Evolutionary conservation across 768 basidiomycete species (phyloP).

Genomic region (Tephrocybe sp.): DNA sequence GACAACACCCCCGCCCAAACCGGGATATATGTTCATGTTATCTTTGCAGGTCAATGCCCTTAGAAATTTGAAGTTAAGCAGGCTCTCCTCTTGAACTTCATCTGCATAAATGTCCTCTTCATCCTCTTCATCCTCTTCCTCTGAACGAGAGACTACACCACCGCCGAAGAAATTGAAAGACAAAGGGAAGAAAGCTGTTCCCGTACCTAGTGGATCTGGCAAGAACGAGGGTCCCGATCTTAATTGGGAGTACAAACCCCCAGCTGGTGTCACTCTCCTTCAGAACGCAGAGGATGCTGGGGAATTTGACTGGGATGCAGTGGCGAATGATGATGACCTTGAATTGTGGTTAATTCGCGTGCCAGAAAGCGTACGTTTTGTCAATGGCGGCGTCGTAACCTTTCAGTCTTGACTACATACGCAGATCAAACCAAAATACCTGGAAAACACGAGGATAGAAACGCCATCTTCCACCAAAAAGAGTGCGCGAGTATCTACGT

Average conservation of each 20-base stretch:
- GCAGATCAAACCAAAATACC: slow-evolving; percentile 67
- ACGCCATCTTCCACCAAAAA: slow-evolving; percentile 34
- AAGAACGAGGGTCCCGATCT: slow-evolving; percentile 57
- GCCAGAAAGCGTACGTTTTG: slow-evolving; percentile 60
- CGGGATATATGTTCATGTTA: slow-evolving; percentile 1
- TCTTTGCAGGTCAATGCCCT: neutral
- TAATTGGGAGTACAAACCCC: slow-evolving; percentile 63
- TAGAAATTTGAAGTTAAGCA: neutral
- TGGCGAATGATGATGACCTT: slow-evolving; percentile 54
- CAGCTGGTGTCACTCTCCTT: slow-evolving; percentile 48
- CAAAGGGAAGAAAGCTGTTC: slow-evolving; percentile 11
- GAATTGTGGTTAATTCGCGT: slow-evolving; percentile 75
- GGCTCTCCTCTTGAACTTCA: neutral
- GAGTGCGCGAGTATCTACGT: slow-evolving; percentile 43
- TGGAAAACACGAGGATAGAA: slow-evolving; percentile 53
- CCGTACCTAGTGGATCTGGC: slow-evolving; percentile 22
- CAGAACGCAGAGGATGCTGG: slow-evolving; percentile 46
- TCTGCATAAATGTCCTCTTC: slow-evolving; percentile 13
- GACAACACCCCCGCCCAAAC: too few species aligned
- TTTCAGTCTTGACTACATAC: neutral
- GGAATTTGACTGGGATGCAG: slow-evolving; percentile 68
- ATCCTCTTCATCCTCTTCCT: slow-evolving; percentile 16
- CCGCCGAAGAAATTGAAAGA: slow-evolving; percentile 4
- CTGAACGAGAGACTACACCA: slow-evolving; percentile 7
- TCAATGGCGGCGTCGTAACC: neutral